Evolutionary conservation across 495 filamentous ascomycete species (phyloP), one percentile per base, ranked within the genome.

Genomic region (Podospora comata): DNA sequence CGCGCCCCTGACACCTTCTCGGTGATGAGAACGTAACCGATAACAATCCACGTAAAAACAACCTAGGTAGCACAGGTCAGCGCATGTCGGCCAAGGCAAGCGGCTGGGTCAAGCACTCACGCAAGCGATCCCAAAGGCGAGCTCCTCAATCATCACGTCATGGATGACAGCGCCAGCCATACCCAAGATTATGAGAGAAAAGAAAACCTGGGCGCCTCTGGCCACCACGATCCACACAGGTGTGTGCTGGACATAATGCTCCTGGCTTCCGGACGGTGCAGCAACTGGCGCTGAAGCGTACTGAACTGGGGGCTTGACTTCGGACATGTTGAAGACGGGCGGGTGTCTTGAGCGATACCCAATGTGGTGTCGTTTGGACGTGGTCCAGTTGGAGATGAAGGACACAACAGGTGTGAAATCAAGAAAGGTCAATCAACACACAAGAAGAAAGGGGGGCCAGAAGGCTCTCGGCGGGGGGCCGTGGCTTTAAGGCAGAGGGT

Each of bases 1-100:
- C 68, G 73, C 20, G 79, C 79, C 9, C 71, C 68, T 5, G 74
- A 18, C 6, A 80, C 74, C 39, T 80, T 81, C 66, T 84, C 81
- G 2, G 77, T 70, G 5, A 82, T 69, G 65, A 85, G 68, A 19
- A 70, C 71, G 65, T 83, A 85, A 1, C 71, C 60, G 54, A 74
- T 74, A 11, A 83, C 71, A 60, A 83, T 72, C 79, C 78, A 81
- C 6, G 83, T 84, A 67, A 84, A 80, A 53, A 85, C 26, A 57
- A 72, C 70, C 83, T 85, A 64, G 2, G 56, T 4, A 13, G 20
- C 30, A 48, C 15, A 16, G 39, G 39, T 48, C 9, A 48, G 9
- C 39, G 13, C 39, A 48, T 11, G 7, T 11, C 39, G 13, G 15
- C 39, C 15, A 48, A 5, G 0, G 9, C 2, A 2, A 48, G 7